Evolutionary conservation across 1,284 basidiomycete species (phyloP), one percentile per base, ranked within the genome.

Genomic region (Anthracocystis panici-leucophaei): DNA sequence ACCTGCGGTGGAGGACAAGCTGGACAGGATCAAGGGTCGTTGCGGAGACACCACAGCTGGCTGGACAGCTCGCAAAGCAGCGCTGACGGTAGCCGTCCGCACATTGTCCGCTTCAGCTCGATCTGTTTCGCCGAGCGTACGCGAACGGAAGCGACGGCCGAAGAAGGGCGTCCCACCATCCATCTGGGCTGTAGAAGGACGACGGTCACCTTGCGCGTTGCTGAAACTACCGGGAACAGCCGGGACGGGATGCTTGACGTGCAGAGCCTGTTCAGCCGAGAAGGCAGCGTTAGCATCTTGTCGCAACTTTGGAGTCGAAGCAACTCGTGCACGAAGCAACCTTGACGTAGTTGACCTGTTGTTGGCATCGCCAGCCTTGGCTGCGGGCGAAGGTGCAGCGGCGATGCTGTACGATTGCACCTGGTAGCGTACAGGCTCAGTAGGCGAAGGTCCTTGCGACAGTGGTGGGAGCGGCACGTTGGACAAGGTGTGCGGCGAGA

Each of bases 61-160:
- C 16, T 50, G 49, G 7, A 50, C 23, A 9, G 42, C 49, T 21
- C 49, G 55, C n/a, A 33, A 41, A 7, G 44, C 54, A 38, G 49
- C 45, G 23, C 46, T 53, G 40, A 5, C 38, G n/a, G 40, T 45
- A 23, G 68, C 54, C 6, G 53, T 29, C n/a, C 66, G 45, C 62
- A 66, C 50, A 23, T 64, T 51, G 42, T 53, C 9, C 5, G 64
- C 40, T 11, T 57, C 61, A 18, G n/a, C 29, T 8, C 57, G 57
- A 18, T 79, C 77, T 11, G 72, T 60, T 35, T 77, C 72, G 31
- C 77, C 75, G 4, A 79, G 25, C 20, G 77, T 79, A 23, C 70
- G 66, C 12, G 77, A 78, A 9, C 77, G 63, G 44, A 78, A 75
- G 16, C 77, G 60, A 27, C 77, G 64, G 8, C 65, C 71, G 48